These are phyloP conservation scores for Westerdykella sp. DNA, from an alignment of 2,329 filamentous ascomycete species.

Conservation along the genomic window DNA sequence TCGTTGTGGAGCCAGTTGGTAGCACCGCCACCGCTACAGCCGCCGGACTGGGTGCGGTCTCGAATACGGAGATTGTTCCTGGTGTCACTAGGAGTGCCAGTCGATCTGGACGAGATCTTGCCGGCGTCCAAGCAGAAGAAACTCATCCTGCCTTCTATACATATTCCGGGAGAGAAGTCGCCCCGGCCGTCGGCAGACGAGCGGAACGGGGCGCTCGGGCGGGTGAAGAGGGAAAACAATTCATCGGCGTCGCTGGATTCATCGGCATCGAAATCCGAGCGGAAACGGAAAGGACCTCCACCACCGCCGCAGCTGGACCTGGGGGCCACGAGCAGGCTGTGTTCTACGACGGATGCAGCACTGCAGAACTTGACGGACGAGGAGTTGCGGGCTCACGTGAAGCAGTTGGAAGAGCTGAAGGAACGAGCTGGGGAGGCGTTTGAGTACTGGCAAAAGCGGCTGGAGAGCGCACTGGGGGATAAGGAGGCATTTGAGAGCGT, in stretches of 20 bases:
- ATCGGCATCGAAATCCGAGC: slow-evolving; percentile 34
- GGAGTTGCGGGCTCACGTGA: slow-evolving; percentile 68
- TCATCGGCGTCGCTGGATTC: slow-evolving; percentile 37
- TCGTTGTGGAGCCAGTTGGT: slow-evolving; percentile 96
- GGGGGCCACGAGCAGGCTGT: slow-evolving; percentile 69
- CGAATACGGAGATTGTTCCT: slow-evolving; percentile 92
- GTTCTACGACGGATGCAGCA: slow-evolving; percentile 77
- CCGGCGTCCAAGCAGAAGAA: slow-evolving; percentile 98
- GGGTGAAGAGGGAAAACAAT: slow-evolving; percentile 37
- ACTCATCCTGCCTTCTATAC: slow-evolving; percentile 78
- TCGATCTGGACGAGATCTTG: slow-evolving; percentile 94
- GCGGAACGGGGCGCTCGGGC: slow-evolving; percentile 31
- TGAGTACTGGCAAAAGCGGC: slow-evolving; percentile 80
- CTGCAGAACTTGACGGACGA: slow-evolving; percentile 69
- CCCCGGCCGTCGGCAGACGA: slow-evolving; percentile 35
- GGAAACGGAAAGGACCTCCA: slow-evolving; percentile 52
- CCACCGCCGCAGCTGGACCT: slow-evolving; percentile 73
- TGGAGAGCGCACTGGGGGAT: slow-evolving; percentile 82
- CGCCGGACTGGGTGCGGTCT: slow-evolving; percentile 95
- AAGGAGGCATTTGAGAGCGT: slow-evolving; percentile 93
- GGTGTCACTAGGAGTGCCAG: slow-evolving; percentile 89
- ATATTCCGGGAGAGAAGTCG: slow-evolving; percentile 34
- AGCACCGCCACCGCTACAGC: slow-evolving; percentile 86
- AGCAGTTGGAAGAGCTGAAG: slow-evolving; percentile 62
- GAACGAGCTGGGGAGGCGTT: slow-evolving; percentile 68